Conservation (phyloP, 768 basidiomycete species). For the Cystobasidium tubakii region DNA sequence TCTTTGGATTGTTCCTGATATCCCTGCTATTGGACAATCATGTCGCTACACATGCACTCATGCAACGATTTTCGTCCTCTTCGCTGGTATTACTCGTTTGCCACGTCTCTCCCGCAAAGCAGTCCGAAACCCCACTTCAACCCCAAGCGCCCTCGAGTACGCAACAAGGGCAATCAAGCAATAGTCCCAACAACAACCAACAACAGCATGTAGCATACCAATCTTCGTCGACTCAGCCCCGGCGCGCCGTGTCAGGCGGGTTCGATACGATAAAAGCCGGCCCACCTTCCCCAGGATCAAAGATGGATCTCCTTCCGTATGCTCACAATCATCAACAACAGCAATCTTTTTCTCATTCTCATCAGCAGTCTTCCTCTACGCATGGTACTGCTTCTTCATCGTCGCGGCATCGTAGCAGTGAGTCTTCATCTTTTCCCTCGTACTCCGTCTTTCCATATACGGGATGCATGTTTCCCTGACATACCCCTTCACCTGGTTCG, state of each 20-base stretch:
- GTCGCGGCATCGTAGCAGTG: neutral
- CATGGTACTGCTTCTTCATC: neutral
- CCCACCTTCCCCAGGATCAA: conserved; percentile 15
- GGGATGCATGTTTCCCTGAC: too few relatives aligned
- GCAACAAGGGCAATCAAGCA: neutral
- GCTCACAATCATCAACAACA: neutral
- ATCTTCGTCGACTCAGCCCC: neutral
- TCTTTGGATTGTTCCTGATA: too few relatives aligned
- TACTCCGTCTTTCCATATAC: too few relatives aligned
- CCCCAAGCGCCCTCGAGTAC: neutral
- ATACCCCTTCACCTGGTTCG: too few relatives aligned
- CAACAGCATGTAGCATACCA: neutral
- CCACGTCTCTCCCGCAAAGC: too few relatives aligned
- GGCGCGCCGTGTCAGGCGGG: neutral
- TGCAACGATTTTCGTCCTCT: too few relatives aligned
- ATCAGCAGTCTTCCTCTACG: neutral
- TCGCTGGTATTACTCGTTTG: too few relatives aligned
- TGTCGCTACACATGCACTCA: too few relatives aligned
- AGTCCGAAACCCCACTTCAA: neutral
- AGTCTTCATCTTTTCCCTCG: neutral
- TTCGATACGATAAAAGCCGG: conserved; percentile 22
- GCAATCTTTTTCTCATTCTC: neutral
- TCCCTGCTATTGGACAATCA: too few relatives aligned
- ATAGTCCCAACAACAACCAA: neutral
- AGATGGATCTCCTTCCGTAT: conserved; percentile 29